phyloP scores from a whole-genome alignment of 2,329 filamentous ascomycete species.

The Drechmeria coniospora region DNA sequence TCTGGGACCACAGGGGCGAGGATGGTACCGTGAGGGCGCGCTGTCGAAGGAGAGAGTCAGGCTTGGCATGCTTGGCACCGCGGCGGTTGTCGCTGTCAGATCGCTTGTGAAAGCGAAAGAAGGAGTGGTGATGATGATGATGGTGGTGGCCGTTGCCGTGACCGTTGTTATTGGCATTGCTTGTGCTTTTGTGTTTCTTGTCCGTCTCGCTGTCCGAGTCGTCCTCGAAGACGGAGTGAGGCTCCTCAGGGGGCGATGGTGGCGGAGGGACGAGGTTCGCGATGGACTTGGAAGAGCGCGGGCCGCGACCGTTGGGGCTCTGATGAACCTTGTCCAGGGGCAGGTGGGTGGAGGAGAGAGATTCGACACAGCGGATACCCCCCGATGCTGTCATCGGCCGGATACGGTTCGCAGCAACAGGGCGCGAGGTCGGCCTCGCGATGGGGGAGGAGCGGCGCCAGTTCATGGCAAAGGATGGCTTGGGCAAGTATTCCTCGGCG shows the following conservation, averaged over 20 bases:
- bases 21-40: constrained; percentile 10
- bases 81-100: constrained; percentile 17
- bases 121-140: constrained; percentile 20
- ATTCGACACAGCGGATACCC: constrained; percentile 9
- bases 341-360: constrained; percentile 10
- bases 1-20: constrained; percentile 6
- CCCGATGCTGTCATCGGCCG: constrained; percentile 1
- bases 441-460: constrained; percentile 2
- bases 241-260: constrained; percentile 11
- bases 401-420: constrained; percentile 1
- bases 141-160: too few relatives aligned
- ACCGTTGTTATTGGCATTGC: too few relatives aligned
- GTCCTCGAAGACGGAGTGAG: constrained; percentile 31
- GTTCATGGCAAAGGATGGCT: background rate
- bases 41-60: constrained; percentile 4
- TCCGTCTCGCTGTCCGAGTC: constrained; percentile 28
- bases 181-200: too few relatives aligned
- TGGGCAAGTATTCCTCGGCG: background rate
- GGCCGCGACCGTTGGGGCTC: constrained; percentile 7
- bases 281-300: constrained; percentile 13
- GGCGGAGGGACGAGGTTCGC: constrained; percentile 8
- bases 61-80: constrained; percentile 3
- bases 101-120: constrained; percentile 28
- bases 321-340: constrained; percentile 4
- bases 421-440: constrained; percentile 1